Evolutionary conservation across 805 yeast genomes (phyloP).

Genomic region (Myxozyma melibiosi): DNA sequence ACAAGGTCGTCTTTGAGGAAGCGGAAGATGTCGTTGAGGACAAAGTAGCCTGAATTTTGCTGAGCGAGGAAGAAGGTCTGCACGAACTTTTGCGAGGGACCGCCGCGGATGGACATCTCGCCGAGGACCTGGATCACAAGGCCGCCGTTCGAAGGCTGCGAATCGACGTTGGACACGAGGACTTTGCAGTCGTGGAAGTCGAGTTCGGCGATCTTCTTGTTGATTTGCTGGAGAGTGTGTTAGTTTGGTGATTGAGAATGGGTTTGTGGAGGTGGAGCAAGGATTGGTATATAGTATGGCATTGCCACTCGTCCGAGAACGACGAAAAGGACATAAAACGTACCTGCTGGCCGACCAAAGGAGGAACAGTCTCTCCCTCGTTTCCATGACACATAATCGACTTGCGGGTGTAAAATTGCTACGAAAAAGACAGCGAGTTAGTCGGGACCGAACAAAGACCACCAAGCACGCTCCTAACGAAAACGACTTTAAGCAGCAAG

Average conservation of each 20-base stretch:
- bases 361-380: conserved; percentile 42
- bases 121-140: conserved; percentile 47
- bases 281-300: too few relatives aligned
- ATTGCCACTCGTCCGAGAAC: too few relatives aligned
- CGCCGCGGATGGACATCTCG: conserved; percentile 44
- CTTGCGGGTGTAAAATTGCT: conserved; percentile 42
- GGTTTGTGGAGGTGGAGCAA: too few relatives aligned
- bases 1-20: conserved; percentile 40
- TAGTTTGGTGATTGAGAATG: too few relatives aligned
- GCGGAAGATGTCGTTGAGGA: conserved; percentile 46
- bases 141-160: conserved; percentile 42
- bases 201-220: conserved; percentile 38
- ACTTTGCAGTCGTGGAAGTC: conserved; percentile 43
- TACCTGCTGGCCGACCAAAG: conserved; percentile 40
- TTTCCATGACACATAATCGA: conserved; percentile 45
- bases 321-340: neutral
- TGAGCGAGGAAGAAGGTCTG: conserved; percentile 47
- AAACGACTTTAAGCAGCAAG: too few relatives aligned
- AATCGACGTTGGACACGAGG: conserved; percentile 44
- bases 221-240: conserved; percentile 38
- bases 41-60: conserved; percentile 40
- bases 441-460: neutral
- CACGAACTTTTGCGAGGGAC: conserved; percentile 43
- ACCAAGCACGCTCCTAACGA: too few relatives aligned
- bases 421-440: neutral